Evolutionary conservation across 1,139 yeast species (phyloP).

Genomic region (Scheffersomyces quercinus): DNA sequence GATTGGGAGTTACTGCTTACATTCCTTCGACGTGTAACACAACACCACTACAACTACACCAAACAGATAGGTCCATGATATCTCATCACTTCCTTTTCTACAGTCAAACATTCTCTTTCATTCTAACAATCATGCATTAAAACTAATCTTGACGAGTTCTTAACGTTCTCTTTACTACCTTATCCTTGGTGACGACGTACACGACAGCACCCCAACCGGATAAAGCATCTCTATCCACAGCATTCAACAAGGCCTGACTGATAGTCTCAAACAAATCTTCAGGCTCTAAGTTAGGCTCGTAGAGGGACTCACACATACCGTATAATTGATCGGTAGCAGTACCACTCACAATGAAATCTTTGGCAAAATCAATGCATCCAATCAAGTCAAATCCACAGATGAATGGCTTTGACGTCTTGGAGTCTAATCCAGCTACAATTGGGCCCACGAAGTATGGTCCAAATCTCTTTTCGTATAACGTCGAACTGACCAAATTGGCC

Average conservation of each 20-base stretch:
- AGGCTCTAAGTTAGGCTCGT: slow-evolving; percentile 90
- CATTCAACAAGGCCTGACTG: slow-evolving; percentile 89
- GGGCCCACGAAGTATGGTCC: slow-evolving; percentile 98
- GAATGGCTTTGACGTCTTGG: slow-evolving; percentile 80
- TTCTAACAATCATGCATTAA: slow-evolving; percentile 17
- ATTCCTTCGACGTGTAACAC: too few species aligned
- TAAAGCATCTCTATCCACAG: slow-evolving; percentile 95
- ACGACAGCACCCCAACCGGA: slow-evolving; percentile 99
- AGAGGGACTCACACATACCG: slow-evolving; percentile 98
- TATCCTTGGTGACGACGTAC: slow-evolving; percentile 88
- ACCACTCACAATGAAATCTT: slow-evolving; percentile 96
- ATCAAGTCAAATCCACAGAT: slow-evolving; percentile 95
- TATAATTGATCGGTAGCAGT: slow-evolving; percentile 94
- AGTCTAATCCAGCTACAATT: slow-evolving; percentile 90
- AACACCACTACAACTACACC: too few species aligned
- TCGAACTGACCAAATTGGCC: slow-evolving; percentile 88
- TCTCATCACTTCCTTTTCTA: too few species aligned
- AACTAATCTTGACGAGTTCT: slow-evolving; percentile 87
- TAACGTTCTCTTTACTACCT: slow-evolving; percentile 81
- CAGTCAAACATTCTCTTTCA: too few species aligned
- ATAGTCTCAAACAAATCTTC: slow-evolving; percentile 96
- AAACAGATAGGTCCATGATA: too few species aligned
- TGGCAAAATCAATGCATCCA: slow-evolving; percentile 94
- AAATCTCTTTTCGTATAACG: slow-evolving; percentile 87
- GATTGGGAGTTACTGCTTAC: too few species aligned